Base-by-base conservation (phyloP, 192 early-diverging fungal species). In the Rhizoclosmatium globosum region DNA sequence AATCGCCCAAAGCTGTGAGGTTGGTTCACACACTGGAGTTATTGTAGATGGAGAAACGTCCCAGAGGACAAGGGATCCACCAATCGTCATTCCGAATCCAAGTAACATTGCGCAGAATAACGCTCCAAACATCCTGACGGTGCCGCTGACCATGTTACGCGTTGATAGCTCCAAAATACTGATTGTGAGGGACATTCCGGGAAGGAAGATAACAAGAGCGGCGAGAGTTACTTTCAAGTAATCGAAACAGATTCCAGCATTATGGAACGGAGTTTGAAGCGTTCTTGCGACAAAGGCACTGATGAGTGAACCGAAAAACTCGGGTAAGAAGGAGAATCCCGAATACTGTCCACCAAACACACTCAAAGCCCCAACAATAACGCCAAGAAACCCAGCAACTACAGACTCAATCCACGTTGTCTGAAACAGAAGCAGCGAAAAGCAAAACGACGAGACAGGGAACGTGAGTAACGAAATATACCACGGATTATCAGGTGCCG, bases 121-220 rank as follows among this genome's bases (percentile, higher is more conserved):
- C 7, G 94, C 91, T 72, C 92, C 91, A 48, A 95, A 86, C 68
- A 96, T 86, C 19, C 94, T 88, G 31, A 97, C 93, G 0, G 92
- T 89, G 39, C 96, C 96, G 4, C 92, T 91, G 56, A 97, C 90
- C 79, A 97, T 89, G 79, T 98, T 98, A 48, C 92, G 89, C 23
- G 96, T 94, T 1, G 93, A 90, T 72, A 98, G 83, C 79, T 98
- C 96, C 81, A 95, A 94, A 64, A 98, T 92, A 19, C 91, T 81
- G 62, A 92, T 88, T 2, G 96, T 98, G 70, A 98, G 81, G 7
- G 89, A 84, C 66, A 96, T 87, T 17, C 96, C 96, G 21, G 87
- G 87, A 13, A 88, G 74, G 19, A 88, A 72, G 43, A 86, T 76
- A 4, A 82, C 83, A 13, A 88, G 17, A 17, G 77, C 78, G 11